phyloP scores from a whole-genome alignment of 768 basidiomycete species.

The Lactifluus echinatus region DNA sequence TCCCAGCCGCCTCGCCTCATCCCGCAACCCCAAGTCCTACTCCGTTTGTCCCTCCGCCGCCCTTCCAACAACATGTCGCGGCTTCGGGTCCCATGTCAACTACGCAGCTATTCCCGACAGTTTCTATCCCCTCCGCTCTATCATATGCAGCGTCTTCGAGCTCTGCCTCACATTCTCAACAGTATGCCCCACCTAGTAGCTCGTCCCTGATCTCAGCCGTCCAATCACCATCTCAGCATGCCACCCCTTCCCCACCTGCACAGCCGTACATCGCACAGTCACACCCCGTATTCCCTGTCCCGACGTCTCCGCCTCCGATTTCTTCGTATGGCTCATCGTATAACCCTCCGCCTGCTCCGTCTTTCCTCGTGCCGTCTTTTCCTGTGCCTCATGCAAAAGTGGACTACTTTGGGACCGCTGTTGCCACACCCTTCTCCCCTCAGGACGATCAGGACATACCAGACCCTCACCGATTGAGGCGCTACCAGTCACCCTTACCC shows the following conservation, averaged over 20 bases:
- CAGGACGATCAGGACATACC: constrained; percentile 30
- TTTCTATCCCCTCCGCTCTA: not conserved
- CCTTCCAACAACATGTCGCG: not conserved
- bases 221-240: not conserved
- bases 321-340: not conserved
- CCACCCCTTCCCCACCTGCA: not conserved
- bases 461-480: constrained; percentile 37
- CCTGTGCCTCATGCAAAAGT: not conserved
- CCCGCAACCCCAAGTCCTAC: not conserved
- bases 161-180: not conserved
- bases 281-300: not conserved
- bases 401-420: constrained; percentile 21
- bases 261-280: not conserved
- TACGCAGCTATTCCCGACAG: not conserved
- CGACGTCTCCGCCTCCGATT: constrained; percentile 4
- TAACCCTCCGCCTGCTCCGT: not conserved
- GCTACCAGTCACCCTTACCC: constrained; percentile 49
- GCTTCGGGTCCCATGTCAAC: not conserved
- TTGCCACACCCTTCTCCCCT: constrained; percentile 19
- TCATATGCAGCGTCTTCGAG: not conserved
- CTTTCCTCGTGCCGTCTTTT: not conserved
- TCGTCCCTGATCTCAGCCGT: not conserved
- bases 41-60: not conserved
- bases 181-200: not conserved
- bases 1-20: not conserved